phyloP scores from a whole-genome alignment of 371 early-diverging fungal species.

The Synchytrium microbalum region DNA sequence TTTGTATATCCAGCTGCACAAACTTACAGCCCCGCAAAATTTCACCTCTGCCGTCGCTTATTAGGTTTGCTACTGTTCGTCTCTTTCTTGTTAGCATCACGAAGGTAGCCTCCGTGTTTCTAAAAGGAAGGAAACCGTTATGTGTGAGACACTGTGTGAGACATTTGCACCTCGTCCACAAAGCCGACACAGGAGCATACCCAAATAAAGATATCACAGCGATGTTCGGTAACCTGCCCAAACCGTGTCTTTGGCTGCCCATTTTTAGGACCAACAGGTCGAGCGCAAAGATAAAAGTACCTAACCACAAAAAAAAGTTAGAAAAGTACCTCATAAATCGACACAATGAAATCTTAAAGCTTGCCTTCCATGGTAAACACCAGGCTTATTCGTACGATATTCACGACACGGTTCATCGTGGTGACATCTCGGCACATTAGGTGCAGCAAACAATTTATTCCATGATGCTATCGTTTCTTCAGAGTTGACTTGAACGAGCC shows the following conservation, averaged over 20 bases:
- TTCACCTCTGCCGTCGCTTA: too few species aligned
- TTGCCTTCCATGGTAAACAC: background rate
- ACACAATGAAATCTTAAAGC: background rate
- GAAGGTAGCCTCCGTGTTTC: too few species aligned
- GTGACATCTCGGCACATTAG: background rate
- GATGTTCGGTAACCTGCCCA: background rate
- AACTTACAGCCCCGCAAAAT: too few species aligned
- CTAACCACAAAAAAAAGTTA: background rate
- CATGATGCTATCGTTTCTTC: background rate
- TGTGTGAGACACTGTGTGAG: too few species aligned
- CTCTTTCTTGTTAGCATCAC: too few species aligned
- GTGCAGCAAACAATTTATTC: background rate
- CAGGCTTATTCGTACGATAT: background rate
- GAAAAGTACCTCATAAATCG: background rate
- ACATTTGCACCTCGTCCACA: too few species aligned
- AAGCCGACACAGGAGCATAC: too few species aligned
- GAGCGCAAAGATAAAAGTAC: background rate
- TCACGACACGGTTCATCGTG: slow-evolving; percentile 2
- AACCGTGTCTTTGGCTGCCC: too few species aligned
- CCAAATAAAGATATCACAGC: background rate
- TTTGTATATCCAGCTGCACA: too few species aligned
- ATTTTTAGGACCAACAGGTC: background rate
- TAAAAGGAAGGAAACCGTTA: too few species aligned
- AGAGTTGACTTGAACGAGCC: background rate
- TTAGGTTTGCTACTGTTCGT: too few species aligned